Evolutionary conservation across 108 stramenopile genomes (phyloP), one percentile per base, ranked within the genome.

Genomic region (Skeletonema tropicum): DNA sequence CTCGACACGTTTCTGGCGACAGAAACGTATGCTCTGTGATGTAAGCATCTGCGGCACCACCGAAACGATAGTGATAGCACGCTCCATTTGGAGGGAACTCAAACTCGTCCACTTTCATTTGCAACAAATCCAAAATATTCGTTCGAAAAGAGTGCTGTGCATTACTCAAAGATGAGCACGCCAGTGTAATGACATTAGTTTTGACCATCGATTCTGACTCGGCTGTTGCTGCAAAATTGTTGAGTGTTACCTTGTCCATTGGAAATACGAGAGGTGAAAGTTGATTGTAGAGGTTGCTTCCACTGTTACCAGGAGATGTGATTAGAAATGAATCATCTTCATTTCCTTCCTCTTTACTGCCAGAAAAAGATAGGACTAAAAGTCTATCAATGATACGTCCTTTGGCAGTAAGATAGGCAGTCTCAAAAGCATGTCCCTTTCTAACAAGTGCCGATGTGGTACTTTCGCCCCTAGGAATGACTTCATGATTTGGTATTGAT

Each of bases 221-320:
- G 15, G 36, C 35, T 6, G 14, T 7, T 31, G 70, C 23, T 21
- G 72, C 57, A 19, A 32, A 58, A 70, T 87, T 81, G 17, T 68
- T 70, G 19, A 95, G 23, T 32, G 48, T 64, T 3, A 95, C 85
- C 63, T 73, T 74, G 82, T 95, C 92, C 86, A 95, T 73, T 15
- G 94, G 92, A 78, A 95, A 95, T 14, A 94, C 79, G 57, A 88
- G 83, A 12, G 88, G 90, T 48, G 90, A 87, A 59, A 94, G 75
- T 75, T 83, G 52, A 61, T 89, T 31, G 48, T 85, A 83, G 33
- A 92, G 63, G 5, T 41, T 63, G 25, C 57, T 41, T 13, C 86
- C 88, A 62, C 88, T 64, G 71, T 94, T 91, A 23, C 91, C 93
- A 12, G 93, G 93, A 46, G 91, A 92, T 26, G 92, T 91, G 65